These are phyloP conservation scores for Phragmites australis DNA, from an alignment of 176 grass and related monocot genomes.

Conservation along the genomic window DNA sequence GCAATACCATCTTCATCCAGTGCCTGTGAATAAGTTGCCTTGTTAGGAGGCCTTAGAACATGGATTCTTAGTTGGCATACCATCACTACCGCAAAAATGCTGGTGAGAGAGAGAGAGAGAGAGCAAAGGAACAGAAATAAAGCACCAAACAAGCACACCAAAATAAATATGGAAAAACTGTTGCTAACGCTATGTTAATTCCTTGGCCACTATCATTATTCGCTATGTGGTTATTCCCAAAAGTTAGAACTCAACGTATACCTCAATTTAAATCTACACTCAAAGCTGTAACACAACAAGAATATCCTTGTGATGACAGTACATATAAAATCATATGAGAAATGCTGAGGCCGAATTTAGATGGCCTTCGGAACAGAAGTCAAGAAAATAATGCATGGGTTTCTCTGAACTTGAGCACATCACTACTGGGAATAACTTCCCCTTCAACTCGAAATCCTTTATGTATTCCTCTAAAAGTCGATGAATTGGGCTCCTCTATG, in stretches of 20 bases:
- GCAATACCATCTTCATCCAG: constrained; percentile 88
- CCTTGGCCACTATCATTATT: background rate
- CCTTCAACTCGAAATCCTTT: background rate
- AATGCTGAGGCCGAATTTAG: background rate
- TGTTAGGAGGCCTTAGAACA: background rate
- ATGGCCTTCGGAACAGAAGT: background rate
- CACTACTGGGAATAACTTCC: background rate
- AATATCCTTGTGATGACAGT: background rate
- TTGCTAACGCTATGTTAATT: background rate
- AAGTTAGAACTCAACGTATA: background rate
- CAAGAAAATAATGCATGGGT: background rate
- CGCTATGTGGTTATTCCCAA: background rate
- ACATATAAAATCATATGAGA: constrained; percentile 7
- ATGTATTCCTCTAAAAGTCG: constrained; percentile 1
- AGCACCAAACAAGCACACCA: background rate
- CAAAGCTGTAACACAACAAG: background rate
- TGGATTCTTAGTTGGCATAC: background rate
- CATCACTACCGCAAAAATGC: no score
- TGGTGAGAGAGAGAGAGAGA: background rate
- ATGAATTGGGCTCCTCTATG: background rate
- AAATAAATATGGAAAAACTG: background rate
- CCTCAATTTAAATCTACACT: background rate
- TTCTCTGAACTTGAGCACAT: background rate
- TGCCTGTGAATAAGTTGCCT: constrained; percentile 48
- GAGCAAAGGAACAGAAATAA: background rate